Evolutionary conservation across 2,329 filamentous ascomycete species (phyloP).

Genomic region (Beauveria brongniartii): DNA sequence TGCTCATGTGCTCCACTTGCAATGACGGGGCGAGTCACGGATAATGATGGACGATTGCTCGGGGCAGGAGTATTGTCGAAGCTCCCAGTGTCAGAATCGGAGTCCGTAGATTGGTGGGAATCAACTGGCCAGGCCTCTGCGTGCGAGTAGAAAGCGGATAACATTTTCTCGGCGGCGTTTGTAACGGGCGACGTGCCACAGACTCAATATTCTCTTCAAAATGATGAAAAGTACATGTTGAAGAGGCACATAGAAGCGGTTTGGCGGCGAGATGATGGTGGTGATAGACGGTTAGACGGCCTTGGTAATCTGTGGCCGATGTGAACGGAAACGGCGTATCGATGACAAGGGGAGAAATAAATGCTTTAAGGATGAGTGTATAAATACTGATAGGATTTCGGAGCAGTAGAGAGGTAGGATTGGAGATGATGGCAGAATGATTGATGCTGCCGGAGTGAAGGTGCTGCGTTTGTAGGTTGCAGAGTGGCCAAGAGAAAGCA

Average conservation of each 20-base stretch:
- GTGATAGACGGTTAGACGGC: background rate
- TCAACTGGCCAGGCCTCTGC: slow-evolving; percentile 2
- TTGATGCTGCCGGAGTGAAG: background rate
- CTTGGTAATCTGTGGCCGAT: background rate
- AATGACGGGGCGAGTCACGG: slow-evolving; percentile 11
- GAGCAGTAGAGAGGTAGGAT: background rate
- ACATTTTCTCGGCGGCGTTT: background rate
- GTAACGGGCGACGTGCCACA: background rate
- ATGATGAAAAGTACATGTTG: background rate
- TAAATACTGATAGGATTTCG: background rate
- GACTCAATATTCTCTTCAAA: background rate
- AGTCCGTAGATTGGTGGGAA: background rate
- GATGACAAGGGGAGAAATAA: background rate
- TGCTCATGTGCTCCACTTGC: background rate
- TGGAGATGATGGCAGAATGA: background rate
- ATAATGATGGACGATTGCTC: slow-evolving; percentile 22
- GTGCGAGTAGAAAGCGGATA: slow-evolving; percentile 7
- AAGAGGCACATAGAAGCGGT: background rate
- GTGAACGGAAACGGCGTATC: background rate
- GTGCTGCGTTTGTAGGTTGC: background rate
- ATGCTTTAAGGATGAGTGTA: background rate
- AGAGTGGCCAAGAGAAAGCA: too few relatives aligned
- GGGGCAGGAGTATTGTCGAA: slow-evolving; percentile 27
- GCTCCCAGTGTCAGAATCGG: slow-evolving; percentile 15
- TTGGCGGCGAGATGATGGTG: background rate